Evolutionary conservation across 2,329 filamentous ascomycete genomes (phyloP).

Genomic region (Ophiostoma triangulosporum): DNA sequence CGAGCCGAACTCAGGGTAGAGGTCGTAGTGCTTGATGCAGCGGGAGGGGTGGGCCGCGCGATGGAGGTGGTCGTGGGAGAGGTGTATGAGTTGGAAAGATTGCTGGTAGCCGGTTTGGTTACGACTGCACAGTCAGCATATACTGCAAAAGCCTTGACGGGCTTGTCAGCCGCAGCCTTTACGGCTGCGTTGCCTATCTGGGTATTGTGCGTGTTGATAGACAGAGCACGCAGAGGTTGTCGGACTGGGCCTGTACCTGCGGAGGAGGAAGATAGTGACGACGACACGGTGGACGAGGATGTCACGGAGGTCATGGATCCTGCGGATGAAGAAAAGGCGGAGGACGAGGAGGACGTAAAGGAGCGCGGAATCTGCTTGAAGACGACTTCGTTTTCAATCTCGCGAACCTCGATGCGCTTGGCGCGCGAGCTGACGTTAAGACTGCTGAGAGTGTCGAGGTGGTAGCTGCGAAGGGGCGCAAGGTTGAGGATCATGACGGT

Average conservation of each 20-base stretch:
- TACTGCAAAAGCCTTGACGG: conserved; percentile 72
- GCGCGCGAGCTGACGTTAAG: conserved; percentile 90
- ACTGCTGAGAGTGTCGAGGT: conserved; percentile 85
- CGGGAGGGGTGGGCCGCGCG: conserved; percentile 23
- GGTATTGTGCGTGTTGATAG: conserved; percentile 56
- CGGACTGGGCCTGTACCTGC: conserved; percentile 35
- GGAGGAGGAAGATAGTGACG: not conserved
- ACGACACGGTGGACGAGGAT: conserved; percentile 56
- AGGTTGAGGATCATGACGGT: conserved; percentile 96
- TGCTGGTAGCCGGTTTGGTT: conserved; percentile 4
- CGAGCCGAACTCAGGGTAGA: conserved; percentile 14
- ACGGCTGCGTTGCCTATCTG: conserved; percentile 44
- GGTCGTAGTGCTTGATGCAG: conserved; percentile 4
- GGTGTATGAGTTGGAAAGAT: not conserved
- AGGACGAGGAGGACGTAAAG: not conserved
- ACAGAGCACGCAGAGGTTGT: conserved; percentile 67
- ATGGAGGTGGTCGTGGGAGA: not conserved
- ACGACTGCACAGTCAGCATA: conserved; percentile 53
- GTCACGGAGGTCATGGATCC: conserved; percentile 36
- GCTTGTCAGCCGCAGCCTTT: conserved; percentile 37
- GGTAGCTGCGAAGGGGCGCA: conserved; percentile 80
- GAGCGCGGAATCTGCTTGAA: conserved; percentile 58
- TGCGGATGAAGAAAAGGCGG: conserved; percentile 17
- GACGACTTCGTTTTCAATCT: conserved; percentile 90
- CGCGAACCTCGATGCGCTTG: conserved; percentile 89